A percentile compares a stretch with the other conserved stretches of the same genome.
These are phyloP conservation scores for Leptographium procerum DNA, from an alignment of 2,329 filamentous ascomycete genomes.

Conservation along the genomic window DNA sequence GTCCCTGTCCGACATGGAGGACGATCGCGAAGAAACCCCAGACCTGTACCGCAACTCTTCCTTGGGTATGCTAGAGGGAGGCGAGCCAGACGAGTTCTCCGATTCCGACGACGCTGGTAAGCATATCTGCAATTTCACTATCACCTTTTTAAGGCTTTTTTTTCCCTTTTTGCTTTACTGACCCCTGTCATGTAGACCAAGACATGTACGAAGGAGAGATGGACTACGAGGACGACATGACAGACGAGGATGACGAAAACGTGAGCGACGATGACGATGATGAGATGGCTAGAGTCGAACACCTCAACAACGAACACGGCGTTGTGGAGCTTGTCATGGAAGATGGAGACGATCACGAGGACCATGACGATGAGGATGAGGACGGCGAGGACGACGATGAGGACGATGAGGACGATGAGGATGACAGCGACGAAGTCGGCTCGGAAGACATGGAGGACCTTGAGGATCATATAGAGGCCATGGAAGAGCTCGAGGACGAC, in stretches of 20 bases:
- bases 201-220: slow-evolving; percentile 95
- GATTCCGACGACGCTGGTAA: slow-evolving; percentile 42
- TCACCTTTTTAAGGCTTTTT: background rate
- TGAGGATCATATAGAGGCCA: slow-evolving; percentile 38
- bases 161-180: background rate
- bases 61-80: slow-evolving; percentile 83
- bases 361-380: slow-evolving; percentile 44
- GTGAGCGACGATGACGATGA: slow-evolving; percentile 67
- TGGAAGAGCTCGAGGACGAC: slow-evolving; percentile 54
- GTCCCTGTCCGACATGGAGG: slow-evolving; percentile 78
- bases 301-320: slow-evolving; percentile 48
- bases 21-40: slow-evolving; percentile 85
- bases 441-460: slow-evolving; percentile 43
- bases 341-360: slow-evolving; percentile 52
- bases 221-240: slow-evolving; percentile 83
- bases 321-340: slow-evolving; percentile 73
- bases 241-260: slow-evolving; percentile 59
- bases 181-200: slow-evolving; percentile 54
- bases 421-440: slow-evolving; percentile 20
- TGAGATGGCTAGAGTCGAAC: slow-evolving; percentile 72
- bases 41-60: slow-evolving; percentile 96
- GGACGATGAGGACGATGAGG: slow-evolving; percentile 30
- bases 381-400: slow-evolving; percentile 27
- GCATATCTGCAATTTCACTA: background rate
- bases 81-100: slow-evolving; percentile 61